Evolutionary conservation across 352 stramenopile genomes (phyloP).

Genomic region (Globisporangium camurandrum): DNA sequence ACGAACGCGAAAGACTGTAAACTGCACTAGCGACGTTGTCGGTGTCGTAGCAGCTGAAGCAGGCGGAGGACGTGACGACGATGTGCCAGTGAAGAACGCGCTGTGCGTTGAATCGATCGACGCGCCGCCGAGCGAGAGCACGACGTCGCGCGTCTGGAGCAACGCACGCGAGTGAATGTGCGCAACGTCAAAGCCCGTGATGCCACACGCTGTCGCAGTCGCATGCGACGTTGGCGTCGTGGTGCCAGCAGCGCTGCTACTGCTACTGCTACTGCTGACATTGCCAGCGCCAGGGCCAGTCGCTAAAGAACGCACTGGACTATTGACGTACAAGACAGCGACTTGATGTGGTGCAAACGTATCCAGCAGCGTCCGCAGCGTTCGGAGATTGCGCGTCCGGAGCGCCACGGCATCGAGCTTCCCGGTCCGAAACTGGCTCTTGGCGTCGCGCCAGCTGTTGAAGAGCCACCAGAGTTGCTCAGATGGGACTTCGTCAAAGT

Average conservation of each 20-base stretch:
- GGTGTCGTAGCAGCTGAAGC: neutral
- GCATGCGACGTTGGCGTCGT: neutral
- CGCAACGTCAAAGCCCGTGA: conserved; percentile 71
- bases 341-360: conserved; percentile 78
- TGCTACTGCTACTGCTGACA: conserved; percentile 7
- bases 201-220: conserved; percentile 14
- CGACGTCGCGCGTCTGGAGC: conserved; percentile 55
- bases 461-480: conserved; percentile 82
- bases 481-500: conserved; percentile 79
- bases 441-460: conserved; percentile 55
- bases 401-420: conserved; percentile 68
- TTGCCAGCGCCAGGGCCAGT: conserved; percentile 8
- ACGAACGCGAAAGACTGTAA: conserved; percentile 56
- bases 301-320: no score
- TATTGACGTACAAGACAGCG: conserved; percentile 52
- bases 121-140: conserved; percentile 64
- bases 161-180: conserved; percentile 71
- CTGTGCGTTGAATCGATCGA: no score
- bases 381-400: conserved; percentile 59
- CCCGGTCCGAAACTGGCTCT: conserved; percentile 58
- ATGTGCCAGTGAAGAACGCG: conserved; percentile 3
- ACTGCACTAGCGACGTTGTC: conserved; percentile 27
- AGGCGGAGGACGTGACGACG: neutral
- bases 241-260: conserved; percentile 11
- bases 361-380: conserved; percentile 58